Evolutionary conservation across 2,329 filamentous ascomycete species (phyloP), one percentile per base, ranked within the genome.

Genomic region (Ceratocystis harringtonii): DNA sequence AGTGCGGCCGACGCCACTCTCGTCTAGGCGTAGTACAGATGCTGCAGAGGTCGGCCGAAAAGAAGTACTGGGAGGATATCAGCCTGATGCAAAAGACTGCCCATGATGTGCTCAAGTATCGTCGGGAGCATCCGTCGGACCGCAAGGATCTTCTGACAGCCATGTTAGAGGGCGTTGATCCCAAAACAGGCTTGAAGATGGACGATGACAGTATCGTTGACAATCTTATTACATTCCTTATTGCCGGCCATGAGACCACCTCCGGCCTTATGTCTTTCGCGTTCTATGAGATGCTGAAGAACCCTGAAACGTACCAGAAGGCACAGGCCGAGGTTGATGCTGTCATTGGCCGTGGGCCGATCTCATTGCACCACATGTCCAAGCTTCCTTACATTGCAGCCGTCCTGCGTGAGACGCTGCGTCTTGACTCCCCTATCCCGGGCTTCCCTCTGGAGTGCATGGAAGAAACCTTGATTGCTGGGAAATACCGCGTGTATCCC

Each of bases 211-310:
- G 78, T 61, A 87, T 90, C 68, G 79, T 83, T 17, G 79, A 86
- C 71, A 88, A 90, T 69, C 82, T 90, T 75, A 84, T 88, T 67
- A 90, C 86, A 0, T 89, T 90, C 69, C 73, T 90, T 8, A 84
- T 87, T 70, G 85, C 85, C 44, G 84, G 85, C 1, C 86, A 89
- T 68, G 87, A 90, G 70, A 91, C 88, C 0, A 87, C 87, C 0
- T 83, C 84, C 1, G 86, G 86, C 2, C 74, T 86, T 17, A 72
- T 90, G 12, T 81, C 84, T 0, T 90, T 88, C 70, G 74, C 80
- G 0, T 81, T 88, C 62, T 86, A 85, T 71, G 78, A 85, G 65
- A 76, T 91, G 1, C 72, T 88, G 43, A 85, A 84, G 71, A 78
- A 86, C 69, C 86, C 86, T 0, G 77, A 79, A 1, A 77, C 78